These are phyloP conservation scores for Malus hybrid DNA, from an alignment of 331 rosid species.

Conservation along the genomic window DNA sequence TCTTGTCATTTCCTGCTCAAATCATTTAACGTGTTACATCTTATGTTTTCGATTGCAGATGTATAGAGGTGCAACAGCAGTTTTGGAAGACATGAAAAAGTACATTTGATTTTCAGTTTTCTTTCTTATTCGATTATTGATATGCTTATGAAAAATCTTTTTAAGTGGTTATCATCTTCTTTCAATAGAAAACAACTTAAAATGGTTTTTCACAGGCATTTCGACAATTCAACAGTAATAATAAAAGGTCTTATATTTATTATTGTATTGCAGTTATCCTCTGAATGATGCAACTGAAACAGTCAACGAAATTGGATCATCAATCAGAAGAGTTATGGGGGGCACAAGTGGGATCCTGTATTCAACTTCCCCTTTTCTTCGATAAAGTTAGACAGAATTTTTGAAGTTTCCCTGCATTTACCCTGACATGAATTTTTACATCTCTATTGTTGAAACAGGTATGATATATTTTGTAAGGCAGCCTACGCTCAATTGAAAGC, in stretches of 20 bases:
- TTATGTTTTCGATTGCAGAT: constrained; percentile 48
- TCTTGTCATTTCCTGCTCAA: neutral
- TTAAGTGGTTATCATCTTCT: neutral
- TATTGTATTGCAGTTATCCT: constrained; percentile 60
- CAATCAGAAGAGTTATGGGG: constrained; percentile 83
- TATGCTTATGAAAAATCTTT: neutral
- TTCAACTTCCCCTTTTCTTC: constrained; percentile 16
- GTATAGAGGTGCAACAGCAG: constrained; percentile 74
- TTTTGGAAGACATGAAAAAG: constrained; percentile 74
- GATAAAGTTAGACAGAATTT: constrained; percentile 4
- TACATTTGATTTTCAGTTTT: constrained; percentile 26
- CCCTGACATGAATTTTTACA: neutral
- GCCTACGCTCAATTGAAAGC: constrained; percentile 63
- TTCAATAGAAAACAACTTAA: too few relatives aligned
- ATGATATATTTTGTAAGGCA: constrained; percentile 72
- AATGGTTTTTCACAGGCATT: too few relatives aligned
- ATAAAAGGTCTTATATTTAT: constrained; percentile 13
- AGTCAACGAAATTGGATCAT: constrained; percentile 65
- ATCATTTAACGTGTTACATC: neutral
- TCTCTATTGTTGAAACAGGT: constrained; percentile 32
- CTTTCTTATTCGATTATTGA: neutral
- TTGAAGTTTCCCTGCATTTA: neutral
- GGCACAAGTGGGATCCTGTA: constrained; percentile 97
- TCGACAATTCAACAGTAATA: too few relatives aligned
- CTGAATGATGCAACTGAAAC: constrained; percentile 89